phyloP scores from a whole-genome alignment of 2,329 filamentous ascomycete species.

The Scytalidium sp. region DNA sequence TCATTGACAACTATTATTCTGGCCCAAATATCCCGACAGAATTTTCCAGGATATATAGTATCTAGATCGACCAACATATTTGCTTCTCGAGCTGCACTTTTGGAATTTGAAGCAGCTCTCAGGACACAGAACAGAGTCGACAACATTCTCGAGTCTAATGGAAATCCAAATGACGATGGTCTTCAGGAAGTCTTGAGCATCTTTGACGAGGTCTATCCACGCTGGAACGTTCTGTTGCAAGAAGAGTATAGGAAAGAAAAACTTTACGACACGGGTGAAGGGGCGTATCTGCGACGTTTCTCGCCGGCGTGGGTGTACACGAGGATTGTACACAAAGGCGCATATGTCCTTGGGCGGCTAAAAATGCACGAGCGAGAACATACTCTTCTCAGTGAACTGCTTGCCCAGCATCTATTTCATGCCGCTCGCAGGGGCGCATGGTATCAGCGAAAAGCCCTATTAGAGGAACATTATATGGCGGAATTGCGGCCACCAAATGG shows the following conservation, averaged over 20 bases:
- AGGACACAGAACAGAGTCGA: conserved; percentile 81
- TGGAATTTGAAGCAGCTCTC: conserved; percentile 89
- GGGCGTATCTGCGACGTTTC: conserved; percentile 83
- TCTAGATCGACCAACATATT: conserved; percentile 91
- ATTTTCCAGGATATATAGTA: conserved; percentile 88
- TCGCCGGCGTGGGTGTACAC: conserved; percentile 93
- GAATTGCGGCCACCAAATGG: conserved; percentile 35
- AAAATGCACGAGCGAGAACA: conserved; percentile 81
- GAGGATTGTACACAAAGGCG: conserved; percentile 84
- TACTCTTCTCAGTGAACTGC: conserved; percentile 67
- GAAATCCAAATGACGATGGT: conserved; percentile 61
- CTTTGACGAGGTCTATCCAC: conserved; percentile 71
- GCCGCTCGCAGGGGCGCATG: conserved; percentile 79
- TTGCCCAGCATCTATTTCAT: conserved; percentile 82
- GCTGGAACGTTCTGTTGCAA: conserved; percentile 72
- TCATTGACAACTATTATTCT: conserved; percentile 93
- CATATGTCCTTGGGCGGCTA: conserved; percentile 73
- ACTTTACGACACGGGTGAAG: conserved; percentile 79
- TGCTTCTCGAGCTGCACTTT: conserved; percentile 64
- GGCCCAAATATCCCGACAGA: conserved; percentile 80
- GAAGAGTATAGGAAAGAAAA: conserved; percentile 80
- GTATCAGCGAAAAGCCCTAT: conserved; percentile 91
- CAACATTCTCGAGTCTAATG: conserved; percentile 75
- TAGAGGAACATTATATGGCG: conserved; percentile 95
- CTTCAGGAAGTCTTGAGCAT: conserved; percentile 67